A percentile compares a stretch with the other conserved stretches of the same genome.
phyloP scores from a whole-genome alignment of 352 stramenopile genomes.

The Globisporangium solare region DNA sequence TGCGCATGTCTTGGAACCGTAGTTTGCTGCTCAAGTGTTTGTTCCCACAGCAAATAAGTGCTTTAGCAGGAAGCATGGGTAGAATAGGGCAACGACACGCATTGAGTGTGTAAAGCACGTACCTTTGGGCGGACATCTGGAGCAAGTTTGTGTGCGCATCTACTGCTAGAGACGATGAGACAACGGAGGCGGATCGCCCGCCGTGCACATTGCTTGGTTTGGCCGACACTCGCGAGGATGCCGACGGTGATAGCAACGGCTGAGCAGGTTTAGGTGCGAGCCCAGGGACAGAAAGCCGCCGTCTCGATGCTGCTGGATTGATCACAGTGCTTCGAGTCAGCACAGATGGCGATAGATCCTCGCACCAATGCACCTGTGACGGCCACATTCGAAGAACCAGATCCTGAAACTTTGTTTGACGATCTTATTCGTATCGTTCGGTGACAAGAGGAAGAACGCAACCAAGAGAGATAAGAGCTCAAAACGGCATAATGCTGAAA shows the following conservation, averaged over 20 bases:
- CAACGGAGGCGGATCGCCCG: neutral
- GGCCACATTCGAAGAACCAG: conserved; percentile 79
- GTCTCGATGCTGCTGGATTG: conserved; percentile 6
- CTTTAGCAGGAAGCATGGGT: neutral
- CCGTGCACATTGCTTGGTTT: neutral
- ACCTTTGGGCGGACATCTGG: conserved; percentile 51
- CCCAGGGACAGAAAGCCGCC: conserved; percentile 14
- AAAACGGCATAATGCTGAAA: neutral
- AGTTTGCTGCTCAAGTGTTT: conserved; percentile 30
- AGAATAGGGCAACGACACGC: neutral
- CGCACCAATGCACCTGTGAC: conserved; percentile 52
- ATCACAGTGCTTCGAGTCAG: conserved; percentile 19
- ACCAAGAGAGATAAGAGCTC: neutral
- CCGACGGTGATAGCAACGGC: neutral
- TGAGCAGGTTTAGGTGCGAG: conserved; percentile 3
- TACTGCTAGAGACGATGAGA: conserved; percentile 1
- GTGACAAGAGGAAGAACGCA: neutral
- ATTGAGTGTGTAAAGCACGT: conserved; percentile 8
- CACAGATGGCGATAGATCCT: conserved; percentile 32
- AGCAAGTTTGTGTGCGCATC: conserved; percentile 29
- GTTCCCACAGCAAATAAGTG: no score
- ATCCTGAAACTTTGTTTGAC: conserved; percentile 55
- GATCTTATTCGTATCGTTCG: conserved; percentile 26
- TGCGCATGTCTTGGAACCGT: conserved; percentile 45
- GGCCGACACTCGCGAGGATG: conserved; percentile 1